Base-by-base conservation (phyloP, 108 stramenopile species). In the Craspedostauros australis region DNA sequence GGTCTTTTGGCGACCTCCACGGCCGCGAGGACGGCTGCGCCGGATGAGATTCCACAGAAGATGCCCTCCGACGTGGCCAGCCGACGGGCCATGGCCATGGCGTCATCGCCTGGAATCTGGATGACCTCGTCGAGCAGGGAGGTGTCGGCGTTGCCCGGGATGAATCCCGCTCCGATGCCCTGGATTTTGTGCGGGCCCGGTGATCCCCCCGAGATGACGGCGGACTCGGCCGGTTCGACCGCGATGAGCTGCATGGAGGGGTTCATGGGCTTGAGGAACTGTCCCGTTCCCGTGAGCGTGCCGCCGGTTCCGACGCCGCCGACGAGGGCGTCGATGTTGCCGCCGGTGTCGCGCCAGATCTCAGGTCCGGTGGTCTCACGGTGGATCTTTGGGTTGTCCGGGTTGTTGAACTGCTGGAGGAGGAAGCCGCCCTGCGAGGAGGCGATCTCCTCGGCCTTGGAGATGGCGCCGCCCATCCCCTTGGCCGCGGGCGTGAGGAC, bases 361-460 rank as follows among this genome's bases (percentile, higher is more conserved):
- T 92, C 90, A 9, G 85, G 85, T n/a, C 85, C 90, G 11, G 90
- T 92, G 11, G 73, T 80, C 51, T 85, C 84, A 14, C 82, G 64
- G 61, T 92, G 91, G 31, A 74, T 66, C 64, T 76, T 76, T 38
- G 82, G 79, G 62, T 92, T 92, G 70, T 84, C 82, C 22, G 68
- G 61, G 43, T 92, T 95, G 60, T 81, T 77, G 64, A 84, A 88
- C 50, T 88, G 87, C 57, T 88, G 79, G 42, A 84, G 65, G 56
- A 88, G 66, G 36, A 63, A 70, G 8, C 76, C 74, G 15, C 72
- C 71, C 31, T 78, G 49, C 0, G 30, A 50, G n/a, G 67, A 54
- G 49, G 78, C 80, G 25, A 86, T 63, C 50, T 77, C 71, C 67
- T 82, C 66, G 15, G 91, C 89, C 60, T 89, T 88, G 72, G 92